These are phyloP conservation scores for Aspergillus sergii DNA, from an alignment of 2,329 filamentous ascomycete genomes.

Conservation along the genomic window DNA sequence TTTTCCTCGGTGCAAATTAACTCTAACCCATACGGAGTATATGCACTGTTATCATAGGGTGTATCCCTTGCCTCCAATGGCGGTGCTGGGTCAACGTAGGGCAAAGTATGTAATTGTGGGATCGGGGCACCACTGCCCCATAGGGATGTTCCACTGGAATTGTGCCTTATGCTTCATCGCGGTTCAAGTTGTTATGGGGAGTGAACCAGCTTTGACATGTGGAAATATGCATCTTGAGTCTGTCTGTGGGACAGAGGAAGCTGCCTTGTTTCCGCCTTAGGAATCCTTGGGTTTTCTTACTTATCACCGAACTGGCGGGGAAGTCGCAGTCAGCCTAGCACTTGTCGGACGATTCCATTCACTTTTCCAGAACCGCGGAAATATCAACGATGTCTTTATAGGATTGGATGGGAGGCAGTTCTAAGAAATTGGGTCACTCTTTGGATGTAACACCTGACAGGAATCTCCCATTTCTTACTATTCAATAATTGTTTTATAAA, in stretches of 20 bases:
- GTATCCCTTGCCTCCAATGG: background rate
- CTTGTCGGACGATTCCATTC: background rate
- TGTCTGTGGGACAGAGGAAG: background rate
- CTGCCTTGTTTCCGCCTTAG: background rate
- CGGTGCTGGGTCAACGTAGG: background rate
- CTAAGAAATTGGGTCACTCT: background rate
- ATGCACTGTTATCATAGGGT: background rate
- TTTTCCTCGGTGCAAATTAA: background rate
- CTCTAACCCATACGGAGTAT: background rate
- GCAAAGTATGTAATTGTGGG: background rate
- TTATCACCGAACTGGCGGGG: background rate
- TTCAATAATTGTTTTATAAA: background rate
- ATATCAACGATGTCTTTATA: background rate
- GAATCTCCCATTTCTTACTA: background rate
- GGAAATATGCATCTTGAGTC: background rate
- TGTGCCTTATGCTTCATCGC: background rate
- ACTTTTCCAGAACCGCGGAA: background rate
- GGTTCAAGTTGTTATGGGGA: background rate
- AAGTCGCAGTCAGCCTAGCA: background rate
- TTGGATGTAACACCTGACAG: background rate
- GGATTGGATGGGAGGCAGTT: background rate
- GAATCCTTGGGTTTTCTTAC: background rate
- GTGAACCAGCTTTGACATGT: background rate
- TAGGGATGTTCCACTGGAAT: background rate
- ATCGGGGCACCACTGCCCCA: background rate